Evolutionary conservation across 148 eudicot species (phyloP).

Genomic region (Cornus kousa): DNA sequence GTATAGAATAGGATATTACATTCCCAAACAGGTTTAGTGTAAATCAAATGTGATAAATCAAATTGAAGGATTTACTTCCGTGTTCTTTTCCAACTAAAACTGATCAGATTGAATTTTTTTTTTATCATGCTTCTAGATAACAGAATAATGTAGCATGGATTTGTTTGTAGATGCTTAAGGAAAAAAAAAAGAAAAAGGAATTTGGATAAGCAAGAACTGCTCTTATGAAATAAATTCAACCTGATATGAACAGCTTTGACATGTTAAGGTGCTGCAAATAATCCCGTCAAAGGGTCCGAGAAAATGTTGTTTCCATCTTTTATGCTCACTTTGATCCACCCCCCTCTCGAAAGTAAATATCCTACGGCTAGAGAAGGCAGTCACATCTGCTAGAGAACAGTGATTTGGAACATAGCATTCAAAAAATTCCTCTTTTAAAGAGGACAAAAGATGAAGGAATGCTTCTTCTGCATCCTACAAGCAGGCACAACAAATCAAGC

Average conservation of each 20-base stretch:
- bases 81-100: background rate
- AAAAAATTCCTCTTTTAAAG: constrained; percentile 79
- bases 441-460: constrained; percentile 76
- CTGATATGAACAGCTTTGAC: constrained; percentile 88
- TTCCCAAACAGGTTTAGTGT: background rate
- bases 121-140: background rate
- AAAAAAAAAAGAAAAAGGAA: background rate
- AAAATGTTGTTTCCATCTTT: constrained; percentile 64
- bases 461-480: constrained; percentile 97
- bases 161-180: background rate
- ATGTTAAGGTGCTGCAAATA: constrained; percentile 64
- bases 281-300: constrained; percentile 93
- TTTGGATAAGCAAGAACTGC: background rate
- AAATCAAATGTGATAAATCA: background rate
- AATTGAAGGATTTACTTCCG: background rate
- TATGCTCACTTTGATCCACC: constrained; percentile 36
- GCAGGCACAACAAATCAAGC: constrained; percentile 19
- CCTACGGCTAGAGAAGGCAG: constrained; percentile 41
- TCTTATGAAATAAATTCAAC: constrained; percentile 50
- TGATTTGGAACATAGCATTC: constrained; percentile 45
- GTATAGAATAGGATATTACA: background rate
- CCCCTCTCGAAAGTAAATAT: constrained; percentile 35
- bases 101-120: background rate
- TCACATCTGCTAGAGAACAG: constrained; percentile 62
- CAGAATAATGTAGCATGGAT: background rate